Base-by-base conservation (phyloP, 2,329 filamentous ascomycete genomes). In the Raffaelea deltoideospora region DNA sequence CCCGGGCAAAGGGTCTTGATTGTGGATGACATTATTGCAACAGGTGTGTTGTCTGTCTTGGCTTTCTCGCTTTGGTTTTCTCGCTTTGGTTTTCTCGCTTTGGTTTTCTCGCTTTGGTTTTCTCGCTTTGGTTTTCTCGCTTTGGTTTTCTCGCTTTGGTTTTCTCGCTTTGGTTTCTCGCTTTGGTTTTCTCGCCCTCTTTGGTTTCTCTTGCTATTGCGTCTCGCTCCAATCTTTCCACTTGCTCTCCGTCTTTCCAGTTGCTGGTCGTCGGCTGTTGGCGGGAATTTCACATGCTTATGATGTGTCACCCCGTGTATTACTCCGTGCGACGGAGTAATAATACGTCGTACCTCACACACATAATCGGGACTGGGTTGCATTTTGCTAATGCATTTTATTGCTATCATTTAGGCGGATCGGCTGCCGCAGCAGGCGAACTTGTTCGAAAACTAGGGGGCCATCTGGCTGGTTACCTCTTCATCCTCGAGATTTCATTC, bases 1-100 rank as follows among this genome's bases (percentile, higher is more conserved):
- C 69, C 74, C 35, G 87, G 87, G 26, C 84, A 94, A 64, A 87
- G 79, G 58, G 88, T 94, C 40, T 65, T 98, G 43, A 72, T 98
- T 46, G 86, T 98, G 23, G 90, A 98, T 59, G 90, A 98, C 57
- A 93, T 98, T 53, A 96, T 98, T 63, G 90, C 90, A 39, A 98
- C 90, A 46, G 88, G 88, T 94, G 67, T 58, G 79, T 62, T 35
- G 3, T n/a, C 9, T 19, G 10, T 17, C 23, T 21, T 30, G 14
- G 8, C 11, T 21, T n/a, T n/a, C n/a, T n/a, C n/a, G n/a, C n/a
- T n/a, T n/a, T n/a, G n/a, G n/a, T n/a, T n/a, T n/a, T 10, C 6
- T 2, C n/a, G 8, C 34, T 34, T 32, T 31, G 14, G 22, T 2
- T 23, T 14, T 34, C 17, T 19, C 27, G 26, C 11, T 31, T 20